Evolutionary conservation across 805 yeast genomes (phyloP), one percentile per base, ranked within the genome.

Genomic region (Wickerhamomyces tratensis): DNA sequence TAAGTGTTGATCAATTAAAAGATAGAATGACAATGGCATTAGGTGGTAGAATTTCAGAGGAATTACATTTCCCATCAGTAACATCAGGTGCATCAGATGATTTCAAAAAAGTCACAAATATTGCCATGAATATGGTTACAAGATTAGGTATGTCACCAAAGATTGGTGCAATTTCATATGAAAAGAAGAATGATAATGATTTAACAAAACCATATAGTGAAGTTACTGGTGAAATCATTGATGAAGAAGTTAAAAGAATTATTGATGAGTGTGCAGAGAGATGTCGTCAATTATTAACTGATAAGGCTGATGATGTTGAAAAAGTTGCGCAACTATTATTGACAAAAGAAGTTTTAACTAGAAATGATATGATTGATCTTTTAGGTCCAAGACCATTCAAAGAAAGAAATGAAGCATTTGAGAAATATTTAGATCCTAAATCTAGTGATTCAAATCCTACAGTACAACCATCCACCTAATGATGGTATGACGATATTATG

Each of bases 41-140:
- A 33, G 97, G 96, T 46, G 97, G 97, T 9, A 72, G 96, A 54
- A 95, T 86, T 4, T 78, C 89, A 45, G 97, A 89, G 64, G 96
- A 89, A 63, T 59, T 89, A 36, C 91, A 88, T 61, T 89, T 88
- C 60, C 75, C 75, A 37, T 76, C 88, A 1, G 96, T 89, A 6
- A 89, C 96, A 3, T 79, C 88, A 48, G 97, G 97, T 46, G 96
- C 94, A 0, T 77, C 83, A 37, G 96, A 88, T 60, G 97, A 89
- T 62, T 88, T 89, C 69, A 86, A 86, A 62, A 86, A 89, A 58
- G 86, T 88, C 35, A 88, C 96, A 1, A 78, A 75, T 50, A 82
- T 89, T 76, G 96, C 96, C 4, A 82, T 78, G 51, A 78, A 82
- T 20, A 89, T 89, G 97, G 95, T 89, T 31, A 76, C 87, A 35